A percentile compares a stretch with the other conserved stretches of the same genome.
Conservation (phyloP, 176 grass and related monocot species). For the Oryza officinalis region DNA sequence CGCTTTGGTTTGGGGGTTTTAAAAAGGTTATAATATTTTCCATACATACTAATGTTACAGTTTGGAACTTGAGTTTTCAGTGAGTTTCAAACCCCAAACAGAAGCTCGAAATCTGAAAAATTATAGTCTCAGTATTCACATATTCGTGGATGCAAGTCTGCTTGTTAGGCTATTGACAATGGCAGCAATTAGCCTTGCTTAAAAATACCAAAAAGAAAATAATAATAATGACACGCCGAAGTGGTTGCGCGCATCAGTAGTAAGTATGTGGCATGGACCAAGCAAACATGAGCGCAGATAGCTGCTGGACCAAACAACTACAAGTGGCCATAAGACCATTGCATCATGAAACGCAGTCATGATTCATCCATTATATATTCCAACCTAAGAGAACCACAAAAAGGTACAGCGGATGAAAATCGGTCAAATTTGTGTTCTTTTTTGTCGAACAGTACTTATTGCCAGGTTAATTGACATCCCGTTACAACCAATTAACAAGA, state of each 20-base stretch:
- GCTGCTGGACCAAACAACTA: neutral
- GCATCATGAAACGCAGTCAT: neutral
- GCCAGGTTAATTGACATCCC: neutral
- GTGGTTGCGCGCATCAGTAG: too few species aligned
- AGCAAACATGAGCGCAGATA: too few species aligned
- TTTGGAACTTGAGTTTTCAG: too few species aligned
- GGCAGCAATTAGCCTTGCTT: neutral
- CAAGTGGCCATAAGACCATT: neutral
- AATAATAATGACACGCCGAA: too few species aligned
- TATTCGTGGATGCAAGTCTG: neutral
- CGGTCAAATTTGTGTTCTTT: neutral
- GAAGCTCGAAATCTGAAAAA: neutral
- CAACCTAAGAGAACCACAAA: neutral
- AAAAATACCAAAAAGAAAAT: too few species aligned
- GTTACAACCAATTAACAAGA: slow-evolving; percentile 39
- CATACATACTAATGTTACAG: too few species aligned
- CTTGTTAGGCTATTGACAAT: neutral
- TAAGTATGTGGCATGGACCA: neutral
- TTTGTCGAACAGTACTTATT: slow-evolving; percentile 23
- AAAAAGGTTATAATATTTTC: too few species aligned
- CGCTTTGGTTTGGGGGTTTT: too few species aligned
- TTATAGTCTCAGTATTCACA: neutral
- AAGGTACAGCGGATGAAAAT: neutral
- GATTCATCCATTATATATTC: too few species aligned
- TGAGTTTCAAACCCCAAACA: neutral